A percentile compares a stretch with the other conserved stretches of the same genome.
Conservation (phyloP, 1,139 yeast species). For the Yamadazyma siamensis region DNA sequence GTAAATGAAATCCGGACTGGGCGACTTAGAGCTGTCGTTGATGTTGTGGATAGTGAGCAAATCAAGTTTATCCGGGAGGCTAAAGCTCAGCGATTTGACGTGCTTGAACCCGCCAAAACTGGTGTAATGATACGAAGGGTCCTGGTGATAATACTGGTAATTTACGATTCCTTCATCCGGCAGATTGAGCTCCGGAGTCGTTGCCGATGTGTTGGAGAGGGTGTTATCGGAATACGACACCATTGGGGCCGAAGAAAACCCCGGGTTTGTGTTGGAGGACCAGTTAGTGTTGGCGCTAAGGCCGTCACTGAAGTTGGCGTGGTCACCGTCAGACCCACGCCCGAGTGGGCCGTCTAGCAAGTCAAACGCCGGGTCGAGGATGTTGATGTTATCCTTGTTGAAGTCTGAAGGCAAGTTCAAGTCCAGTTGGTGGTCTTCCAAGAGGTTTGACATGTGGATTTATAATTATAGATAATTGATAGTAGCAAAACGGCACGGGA, state of each 20-base stretch:
- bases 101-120: slow-evolving; percentile 5
- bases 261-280: too few relatives aligned
- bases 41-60: slow-evolving; percentile 20
- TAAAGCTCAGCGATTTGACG: slow-evolving; percentile 11
- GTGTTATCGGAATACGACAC: slow-evolving; percentile 1
- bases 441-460: slow-evolving; percentile 5
- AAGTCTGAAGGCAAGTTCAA: slow-evolving; percentile 5
- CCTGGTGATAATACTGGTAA: slow-evolving; percentile 5
- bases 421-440: slow-evolving; percentile 8
- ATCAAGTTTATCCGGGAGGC: slow-evolving; percentile 28
- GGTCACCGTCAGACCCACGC: not conserved
- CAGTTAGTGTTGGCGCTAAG: slow-evolving; percentile 2
- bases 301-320: slow-evolving; percentile 3
- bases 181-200: slow-evolving; percentile 12
- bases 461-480: not conserved
- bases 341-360: not conserved
- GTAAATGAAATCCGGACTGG: slow-evolving; percentile 14
- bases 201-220: slow-evolving; percentile 9
- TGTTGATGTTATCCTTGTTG: slow-evolving; percentile 3
- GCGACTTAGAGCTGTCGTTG: slow-evolving; percentile 11
- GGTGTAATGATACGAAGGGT: slow-evolving; percentile 5
- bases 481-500: not conserved
- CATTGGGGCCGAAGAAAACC: slow-evolving; percentile 4
- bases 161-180: slow-evolving; percentile 7
- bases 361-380: slow-evolving; percentile 5